Evolutionary conservation across 2,329 filamentous ascomycete species (phyloP), one percentile per base, ranked within the genome.

Genomic region (Diaporthe helianthi): DNA sequence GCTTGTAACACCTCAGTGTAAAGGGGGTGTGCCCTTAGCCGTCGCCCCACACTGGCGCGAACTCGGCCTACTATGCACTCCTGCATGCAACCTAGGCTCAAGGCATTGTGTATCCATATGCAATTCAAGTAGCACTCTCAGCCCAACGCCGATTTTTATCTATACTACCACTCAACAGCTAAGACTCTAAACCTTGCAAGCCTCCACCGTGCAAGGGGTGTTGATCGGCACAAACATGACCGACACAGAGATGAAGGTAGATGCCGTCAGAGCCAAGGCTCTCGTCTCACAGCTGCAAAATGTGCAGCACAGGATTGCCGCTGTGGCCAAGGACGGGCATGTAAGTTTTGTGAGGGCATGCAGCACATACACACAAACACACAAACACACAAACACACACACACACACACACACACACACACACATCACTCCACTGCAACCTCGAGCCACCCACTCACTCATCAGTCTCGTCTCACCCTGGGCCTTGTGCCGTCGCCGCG

Each of bases 261-360:
- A 90, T 73, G 83, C 87, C 0, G 77, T 84, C 65, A 87, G 91
- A 78, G 89, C 90, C 53, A 84, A 86, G 70, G 83, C 84, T 68
- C 88, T 93, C 69, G 78, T 87, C 72, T 84, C 87, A 33, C 90
- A 92, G 76, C 82, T 93, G 71, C 80, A 84, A 73, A 79, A 83
- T 52, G 89, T 93, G 66, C 85, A 84, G 61, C 82, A 87, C 58
- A 86, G 88, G 52, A 82, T 93, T 71, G 78, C 83, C 38, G 80
- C 85, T 47, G 85, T 84, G 53, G 83, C 86, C 24, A 81, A 82
- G 24, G 85, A 85, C 68, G 83, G 86, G 71, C 82, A 85, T 75
- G 88, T 90, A 80, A 79, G 86, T 80, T 63, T 15, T 5, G 22
- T 26, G 31, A 46, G 19, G 19, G 41, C 17, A 22, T 31, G 46